These are phyloP conservation scores for Cutaneotrichosporon cyanovorans DNA, from an alignment of 1,284 basidiomycete species.

Conservation along the genomic window DNA sequence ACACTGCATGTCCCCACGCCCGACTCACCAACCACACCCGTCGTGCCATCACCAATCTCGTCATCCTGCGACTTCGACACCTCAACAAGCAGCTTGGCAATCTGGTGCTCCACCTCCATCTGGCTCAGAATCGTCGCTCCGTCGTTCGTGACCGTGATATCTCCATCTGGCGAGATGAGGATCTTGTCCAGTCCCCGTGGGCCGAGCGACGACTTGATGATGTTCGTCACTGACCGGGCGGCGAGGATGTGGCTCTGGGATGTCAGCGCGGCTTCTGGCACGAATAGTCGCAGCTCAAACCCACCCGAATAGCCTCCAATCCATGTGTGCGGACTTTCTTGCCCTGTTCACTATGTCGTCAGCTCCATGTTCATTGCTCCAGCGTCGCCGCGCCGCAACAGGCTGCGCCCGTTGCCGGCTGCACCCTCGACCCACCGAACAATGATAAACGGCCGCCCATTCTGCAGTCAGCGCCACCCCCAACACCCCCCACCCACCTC, in stretches of 20 bases:
- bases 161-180: slow-evolving; percentile 93
- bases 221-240: slow-evolving; percentile 81
- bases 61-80: slow-evolving; percentile 93
- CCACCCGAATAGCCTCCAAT: slow-evolving; percentile 88
- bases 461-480: slow-evolving; percentile 51
- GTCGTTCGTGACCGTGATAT: slow-evolving; percentile 98
- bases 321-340: slow-evolving; percentile 94
- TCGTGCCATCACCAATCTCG: slow-evolving; percentile 98
- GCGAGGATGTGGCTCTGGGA: slow-evolving; percentile 85
- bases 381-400: neutral
- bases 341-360: slow-evolving; percentile 65
- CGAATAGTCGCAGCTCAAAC: slow-evolving; percentile 16
- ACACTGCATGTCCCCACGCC: too few species aligned
- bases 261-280: slow-evolving; percentile 3
- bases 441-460: slow-evolving; percentile 95
- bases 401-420: neutral
- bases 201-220: slow-evolving; percentile 88
- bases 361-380: neutral
- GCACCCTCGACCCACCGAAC: slow-evolving; percentile 54
- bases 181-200: slow-evolving; percentile 98
- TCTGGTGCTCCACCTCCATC: slow-evolving; percentile 98
- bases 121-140: slow-evolving; percentile 91
- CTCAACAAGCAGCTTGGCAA: slow-evolving; percentile 94
- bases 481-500: slow-evolving; percentile 54
- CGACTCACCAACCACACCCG: slow-evolving; percentile 88